phyloP scores from a whole-genome alignment of 176 grass and related monocot species.

The Zea luxurians region DNA sequence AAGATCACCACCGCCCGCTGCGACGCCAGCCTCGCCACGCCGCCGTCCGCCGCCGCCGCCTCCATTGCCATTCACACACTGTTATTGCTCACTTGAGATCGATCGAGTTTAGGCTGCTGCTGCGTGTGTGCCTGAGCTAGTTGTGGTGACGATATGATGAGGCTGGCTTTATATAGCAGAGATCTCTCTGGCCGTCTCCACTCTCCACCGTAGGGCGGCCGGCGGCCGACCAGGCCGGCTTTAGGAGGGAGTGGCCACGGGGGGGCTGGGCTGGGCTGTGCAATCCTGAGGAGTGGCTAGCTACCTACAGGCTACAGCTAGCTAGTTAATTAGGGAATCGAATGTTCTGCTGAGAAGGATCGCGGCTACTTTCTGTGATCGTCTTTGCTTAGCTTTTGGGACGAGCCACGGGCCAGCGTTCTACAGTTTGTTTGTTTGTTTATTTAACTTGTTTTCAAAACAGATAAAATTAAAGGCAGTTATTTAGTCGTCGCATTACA shows the following conservation, averaged over 20 bases:
- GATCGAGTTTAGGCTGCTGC: too few species aligned
- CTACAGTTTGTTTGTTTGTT: not conserved
- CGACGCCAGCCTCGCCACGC: conserved; percentile 54
- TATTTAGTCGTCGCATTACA: not conserved
- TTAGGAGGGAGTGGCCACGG: not conserved
- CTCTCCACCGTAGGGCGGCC: not conserved
- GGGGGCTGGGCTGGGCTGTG: not conserved
- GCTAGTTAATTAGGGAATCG: not conserved
- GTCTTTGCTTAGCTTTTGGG: conserved; percentile 38
- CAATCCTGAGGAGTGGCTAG: conserved; percentile 1
- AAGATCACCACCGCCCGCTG: conserved; percentile 69
- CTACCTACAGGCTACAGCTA: not conserved
- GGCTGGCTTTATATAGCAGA: too few species aligned
- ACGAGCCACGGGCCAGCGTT: conserved; percentile 26
- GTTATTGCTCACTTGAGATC: too few species aligned
- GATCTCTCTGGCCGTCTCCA: conserved; percentile 20
- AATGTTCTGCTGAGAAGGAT: conserved; percentile 10
- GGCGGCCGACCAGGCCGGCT: not conserved
- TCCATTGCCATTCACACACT: not conserved
- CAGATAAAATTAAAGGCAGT: not conserved
- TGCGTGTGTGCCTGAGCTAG: too few species aligned
- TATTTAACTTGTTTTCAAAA: not conserved
- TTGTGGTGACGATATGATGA: too few species aligned
- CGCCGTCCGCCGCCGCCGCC: conserved; percentile 50
- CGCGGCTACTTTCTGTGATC: not conserved